Conservation (phyloP, 306 rosid genomes). For the Comarum palustre region DNA sequence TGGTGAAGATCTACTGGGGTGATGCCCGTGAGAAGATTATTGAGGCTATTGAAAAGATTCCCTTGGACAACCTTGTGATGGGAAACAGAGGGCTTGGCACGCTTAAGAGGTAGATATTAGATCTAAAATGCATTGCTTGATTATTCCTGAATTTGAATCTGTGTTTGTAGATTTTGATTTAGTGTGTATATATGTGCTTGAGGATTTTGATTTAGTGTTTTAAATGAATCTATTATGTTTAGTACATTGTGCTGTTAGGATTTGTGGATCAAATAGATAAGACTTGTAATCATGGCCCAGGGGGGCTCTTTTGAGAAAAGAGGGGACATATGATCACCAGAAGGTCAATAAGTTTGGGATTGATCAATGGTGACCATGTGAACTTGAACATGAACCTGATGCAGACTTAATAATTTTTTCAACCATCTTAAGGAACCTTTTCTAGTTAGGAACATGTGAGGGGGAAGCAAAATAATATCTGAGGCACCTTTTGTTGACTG, state of each 20-base stretch:
- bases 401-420: neutral
- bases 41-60: conserved; percentile 55
- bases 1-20: conserved; percentile 72
- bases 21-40: conserved; percentile 66
- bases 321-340: neutral
- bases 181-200: neutral
- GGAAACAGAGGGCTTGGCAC: conserved; percentile 91
- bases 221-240: neutral
- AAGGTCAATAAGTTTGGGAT: neutral
- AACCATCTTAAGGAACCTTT: neutral
- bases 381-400: neutral
- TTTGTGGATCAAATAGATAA: neutral
- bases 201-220: too few species aligned
- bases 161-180: neutral
- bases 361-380: conserved; percentile 2
- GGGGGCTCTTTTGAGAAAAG: neutral
- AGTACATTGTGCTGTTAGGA: too few species aligned
- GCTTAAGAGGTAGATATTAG: conserved; percentile 45
- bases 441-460: neutral
- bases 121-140: neutral
- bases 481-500: neutral
- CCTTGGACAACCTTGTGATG: conserved; percentile 48
- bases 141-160: neutral
- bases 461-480: neutral
- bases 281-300: neutral